These are phyloP conservation scores for Pestalotiopsis sp. DNA, from an alignment of 2,329 filamentous ascomycete genomes.

Conservation along the genomic window DNA sequence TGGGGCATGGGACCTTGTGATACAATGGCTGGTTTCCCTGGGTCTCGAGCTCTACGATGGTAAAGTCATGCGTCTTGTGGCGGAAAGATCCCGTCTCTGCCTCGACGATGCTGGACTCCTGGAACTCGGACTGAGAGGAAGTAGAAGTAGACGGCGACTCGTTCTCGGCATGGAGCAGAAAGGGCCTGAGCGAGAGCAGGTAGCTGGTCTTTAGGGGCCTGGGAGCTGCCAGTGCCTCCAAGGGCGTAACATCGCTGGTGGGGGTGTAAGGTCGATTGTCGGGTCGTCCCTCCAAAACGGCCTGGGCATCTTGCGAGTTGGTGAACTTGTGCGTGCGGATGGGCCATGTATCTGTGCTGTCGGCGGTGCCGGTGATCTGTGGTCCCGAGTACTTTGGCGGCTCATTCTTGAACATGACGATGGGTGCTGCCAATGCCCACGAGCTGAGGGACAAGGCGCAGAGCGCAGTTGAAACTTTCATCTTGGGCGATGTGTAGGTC, in stretches of 20 bases:
- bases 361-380: neutral
- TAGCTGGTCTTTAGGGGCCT: slow-evolving; percentile 8
- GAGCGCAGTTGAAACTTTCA: slow-evolving; percentile 17
- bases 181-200: slow-evolving; percentile 1
- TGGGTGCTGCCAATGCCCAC: slow-evolving; percentile 18
- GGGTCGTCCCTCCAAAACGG: slow-evolving; percentile 1
- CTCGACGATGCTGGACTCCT: slow-evolving; percentile 27
- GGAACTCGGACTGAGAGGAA: slow-evolving; percentile 21
- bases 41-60: slow-evolving; percentile 29
- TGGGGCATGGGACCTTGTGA: slow-evolving; percentile 24
- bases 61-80: slow-evolving; percentile 18
- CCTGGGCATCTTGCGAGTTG: neutral
- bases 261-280: slow-evolving; percentile 9
- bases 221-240: slow-evolving; percentile 8
- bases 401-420: slow-evolving; percentile 13
- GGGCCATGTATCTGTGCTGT: neutral
- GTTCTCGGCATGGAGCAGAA: neutral
- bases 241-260: slow-evolving; percentile 6
- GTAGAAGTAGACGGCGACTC: neutral
- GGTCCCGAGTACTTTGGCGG: slow-evolving; percentile 11
- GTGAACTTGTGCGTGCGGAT: neutral
- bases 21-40: slow-evolving; percentile 26
- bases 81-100: slow-evolving; percentile 26
- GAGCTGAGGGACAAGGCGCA: slow-evolving; percentile 15
- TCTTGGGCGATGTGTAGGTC: slow-evolving; percentile 9